Evolutionary conservation across 148 eudicot genomes (phyloP), one percentile per base, ranked within the genome.

Genomic region (Vaccinium myrtillus): DNA sequence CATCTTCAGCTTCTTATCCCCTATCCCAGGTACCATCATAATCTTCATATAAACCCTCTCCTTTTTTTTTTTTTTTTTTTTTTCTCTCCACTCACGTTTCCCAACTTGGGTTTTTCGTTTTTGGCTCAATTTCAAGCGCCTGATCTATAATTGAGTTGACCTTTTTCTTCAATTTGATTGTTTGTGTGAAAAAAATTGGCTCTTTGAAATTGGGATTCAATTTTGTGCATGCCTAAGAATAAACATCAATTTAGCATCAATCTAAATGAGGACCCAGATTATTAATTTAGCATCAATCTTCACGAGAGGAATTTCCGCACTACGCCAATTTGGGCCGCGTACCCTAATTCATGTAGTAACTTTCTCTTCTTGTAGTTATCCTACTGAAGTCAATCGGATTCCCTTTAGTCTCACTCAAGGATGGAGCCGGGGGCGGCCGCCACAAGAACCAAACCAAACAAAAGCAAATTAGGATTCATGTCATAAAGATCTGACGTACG

Each of bases 1-100:
- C 78, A 95, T 97, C 83, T 94, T 97, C 88, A 94, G 96, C 89
- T 97, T 97, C 90, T 91, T 97, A 79, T 91, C 92, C 87, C 99
- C 98, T 23, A 94, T 97, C 69, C 99, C 99, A 87, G 99, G 99
- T 97, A 86, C 83, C 67, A 71, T 70, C 5, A 1, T 8, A 19
- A 80, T 61, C 5, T 1, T 16, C 2, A 4, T 13, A n/a, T 51
- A 1, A 32, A 58, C 8, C 54, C 36, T 21, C 13, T 23, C 50
- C 13, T 18, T 58, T 23, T 5, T n/a, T 30, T n/a, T n/a, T n/a
- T n/a, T n/a, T n/a, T 18, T 58, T 23, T 5, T n/a, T 65, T 49
- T 55, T 0, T 4, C 21, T 51, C 43, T 43, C 0, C 3, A 14
- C 15, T 6, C 13, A 32, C 19, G 54, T 85, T 83, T 16, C 46